Base-by-base conservation (phyloP, 805 yeast species). In the Saccharomycopsis vini region DNA sequence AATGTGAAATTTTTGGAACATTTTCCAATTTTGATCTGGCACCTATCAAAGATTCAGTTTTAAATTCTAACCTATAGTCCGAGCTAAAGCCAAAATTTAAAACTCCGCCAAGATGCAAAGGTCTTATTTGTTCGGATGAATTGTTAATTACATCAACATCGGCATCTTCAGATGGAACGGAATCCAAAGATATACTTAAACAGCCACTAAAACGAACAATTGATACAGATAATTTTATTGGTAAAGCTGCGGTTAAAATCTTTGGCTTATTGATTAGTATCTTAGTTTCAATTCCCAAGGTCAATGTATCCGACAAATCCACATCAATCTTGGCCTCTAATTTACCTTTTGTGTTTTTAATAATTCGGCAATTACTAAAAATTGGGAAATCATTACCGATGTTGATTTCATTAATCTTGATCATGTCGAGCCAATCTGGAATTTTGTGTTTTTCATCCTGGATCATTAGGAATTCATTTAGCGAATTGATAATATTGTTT, bases 371-470 rank as follows among this genome's bases (percentile, higher is more conserved):
- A 57, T 92, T 92, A 45, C 95, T 84, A 58, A 92, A 85, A 41
- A 92, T 85, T 3, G 98, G 98, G 58, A 81, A 92, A 61, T 89
- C 97, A 58, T 87, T 85, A 28, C 98, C 98, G 45, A 92, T 80
- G 54, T 88, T 90, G 21, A 92, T 77, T 55, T 90, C 97, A 1
- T 89, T 83, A 39, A 92, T 76, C 48, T 73, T 73, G 33, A 92
- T 79, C 20, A 74, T 72, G 57, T 81, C 96, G 39, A 92, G 60
- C 59, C 80, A 90, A 44, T 81, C 89, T 1, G 97, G 95, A 20
- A 85, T 61, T 19, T 75, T 75, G 51, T 80, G 75, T 15, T 70
- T 65, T 39, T 70, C 66, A 36, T 55, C 58, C 5, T 60, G 59
- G 9, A 63, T 63, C n/a, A 35, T 20, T 36, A 90, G 66, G 41